A percentile compares a stretch with the other conserved stretches of the same genome.
These are phyloP conservation scores for Quercus variabilis DNA, from an alignment of 306 rosid genomes.

Conservation along the genomic window DNA sequence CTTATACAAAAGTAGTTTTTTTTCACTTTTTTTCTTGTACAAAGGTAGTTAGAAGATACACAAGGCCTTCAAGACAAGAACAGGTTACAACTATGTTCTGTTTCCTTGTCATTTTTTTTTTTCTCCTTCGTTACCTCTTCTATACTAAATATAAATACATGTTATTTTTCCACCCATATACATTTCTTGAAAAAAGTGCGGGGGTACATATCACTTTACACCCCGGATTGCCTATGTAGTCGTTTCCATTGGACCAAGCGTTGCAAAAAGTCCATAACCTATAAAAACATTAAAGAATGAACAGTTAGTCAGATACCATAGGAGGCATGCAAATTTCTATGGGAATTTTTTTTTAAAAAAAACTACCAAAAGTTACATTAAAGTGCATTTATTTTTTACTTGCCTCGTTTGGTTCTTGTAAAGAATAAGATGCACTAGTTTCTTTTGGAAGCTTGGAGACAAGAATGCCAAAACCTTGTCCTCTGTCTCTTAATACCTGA, in stretches of 20 bases:
- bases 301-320: background rate
- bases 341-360: background rate
- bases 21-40: conserved; percentile 11
- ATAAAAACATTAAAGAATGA: background rate
- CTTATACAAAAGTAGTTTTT: too few species aligned
- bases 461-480: conserved; percentile 92
- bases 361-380: background rate
- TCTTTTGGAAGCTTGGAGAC: conserved; percentile 90
- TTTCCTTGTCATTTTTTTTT: conserved; percentile 9
- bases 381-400: conserved; percentile 23
- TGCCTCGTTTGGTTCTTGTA: conserved; percentile 93
- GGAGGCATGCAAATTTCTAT: background rate
- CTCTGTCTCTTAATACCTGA: conserved; percentile 77
- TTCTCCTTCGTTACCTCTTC: background rate
- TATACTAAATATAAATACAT: conserved; percentile 12
- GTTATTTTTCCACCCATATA: conserved; percentile 31
- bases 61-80: conserved; percentile 28
- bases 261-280: conserved; percentile 80
- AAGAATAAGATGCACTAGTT: conserved; percentile 79
- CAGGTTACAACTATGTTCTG: conserved; percentile 4
- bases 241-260: conserved; percentile 68
- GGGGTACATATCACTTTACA: conserved; percentile 35
- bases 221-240: conserved; percentile 34
- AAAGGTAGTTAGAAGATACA: conserved; percentile 26
- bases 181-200: conserved; percentile 24